A percentile compares a stretch with the other conserved stretches of the same genome.
Conservation (phyloP, 495 filamentous ascomycete genomes). For the Neurospora tetrasperma region DNA sequence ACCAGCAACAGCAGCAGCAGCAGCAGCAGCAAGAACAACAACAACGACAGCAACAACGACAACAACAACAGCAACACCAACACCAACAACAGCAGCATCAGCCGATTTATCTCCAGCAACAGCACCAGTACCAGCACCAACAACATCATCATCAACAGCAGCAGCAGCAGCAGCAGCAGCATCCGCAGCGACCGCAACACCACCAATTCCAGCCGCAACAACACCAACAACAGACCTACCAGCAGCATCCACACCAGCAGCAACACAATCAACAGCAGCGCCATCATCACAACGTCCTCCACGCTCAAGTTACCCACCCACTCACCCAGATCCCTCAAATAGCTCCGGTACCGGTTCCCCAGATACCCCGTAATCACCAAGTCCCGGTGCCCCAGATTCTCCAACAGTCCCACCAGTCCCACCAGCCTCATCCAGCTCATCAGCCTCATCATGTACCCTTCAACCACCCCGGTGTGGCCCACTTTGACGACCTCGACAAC, state of each 20-base stretch:
- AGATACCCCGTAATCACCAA: neutral
- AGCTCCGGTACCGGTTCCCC: neutral
- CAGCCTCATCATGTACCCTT: neutral
- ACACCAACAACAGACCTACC: neutral
- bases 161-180: neutral
- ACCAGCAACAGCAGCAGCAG: neutral
- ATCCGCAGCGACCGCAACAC: neutral
- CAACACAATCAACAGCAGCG: neutral
- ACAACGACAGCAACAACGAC: neutral
- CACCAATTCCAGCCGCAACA: neutral
- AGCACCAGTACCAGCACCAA: neutral
- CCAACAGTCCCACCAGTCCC: neutral
- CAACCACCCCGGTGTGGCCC: neutral
- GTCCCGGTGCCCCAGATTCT: neutral
- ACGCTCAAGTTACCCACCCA: neutral
- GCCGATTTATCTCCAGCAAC: neutral
- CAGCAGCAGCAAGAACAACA: neutral
- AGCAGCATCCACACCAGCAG: neutral
- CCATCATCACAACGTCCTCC: neutral
- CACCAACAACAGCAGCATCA: neutral
- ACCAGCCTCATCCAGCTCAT: slow-evolving; percentile 1
- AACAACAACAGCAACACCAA: neutral
- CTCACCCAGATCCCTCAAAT: neutral
- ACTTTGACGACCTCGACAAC: slow-evolving; percentile 11
- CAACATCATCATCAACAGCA: neutral